Evolutionary conservation across 257 asterid species (phyloP).

Genomic region (Scutellaria barbata): DNA sequence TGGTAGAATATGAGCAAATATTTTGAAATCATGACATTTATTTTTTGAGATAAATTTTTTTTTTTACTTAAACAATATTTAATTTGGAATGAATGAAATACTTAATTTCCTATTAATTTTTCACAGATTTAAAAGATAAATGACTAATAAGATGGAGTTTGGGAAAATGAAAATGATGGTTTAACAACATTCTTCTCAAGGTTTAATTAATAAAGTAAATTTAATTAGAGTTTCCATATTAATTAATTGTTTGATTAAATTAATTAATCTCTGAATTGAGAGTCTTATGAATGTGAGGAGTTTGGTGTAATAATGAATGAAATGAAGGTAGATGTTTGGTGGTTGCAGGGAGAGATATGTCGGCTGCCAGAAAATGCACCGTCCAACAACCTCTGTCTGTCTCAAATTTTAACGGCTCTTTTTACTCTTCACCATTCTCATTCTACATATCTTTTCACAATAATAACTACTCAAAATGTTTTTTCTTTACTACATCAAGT

Average conservation of each 20-base stretch:
- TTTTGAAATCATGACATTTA: no score
- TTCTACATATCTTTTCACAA: no score
- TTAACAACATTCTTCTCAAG: neutral
- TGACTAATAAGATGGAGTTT: neutral
- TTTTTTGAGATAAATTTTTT: no score
- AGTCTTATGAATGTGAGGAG: neutral
- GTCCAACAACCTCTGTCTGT: conserved; percentile 22
- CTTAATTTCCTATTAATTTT: neutral
- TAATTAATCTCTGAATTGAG: neutral
- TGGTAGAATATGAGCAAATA: no score
- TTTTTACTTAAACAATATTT: no score
- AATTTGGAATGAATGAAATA: neutral
- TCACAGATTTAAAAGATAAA: neutral
- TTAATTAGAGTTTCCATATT: neutral
- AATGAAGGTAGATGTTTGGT: no score
- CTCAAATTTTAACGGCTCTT: neutral
- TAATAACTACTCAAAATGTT: no score
- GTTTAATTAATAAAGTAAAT: neutral
- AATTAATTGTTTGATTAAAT: neutral
- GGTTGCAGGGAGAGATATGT: neutral
- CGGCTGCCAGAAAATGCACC: conserved; percentile 34
- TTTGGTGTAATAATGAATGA: no score
- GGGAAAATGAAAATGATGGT: neutral
- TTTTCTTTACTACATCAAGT: no score
- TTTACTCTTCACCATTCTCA: neutral